phyloP scores from a whole-genome alignment of 306 rosid species.

The Dryas alaskensis region DNA sequence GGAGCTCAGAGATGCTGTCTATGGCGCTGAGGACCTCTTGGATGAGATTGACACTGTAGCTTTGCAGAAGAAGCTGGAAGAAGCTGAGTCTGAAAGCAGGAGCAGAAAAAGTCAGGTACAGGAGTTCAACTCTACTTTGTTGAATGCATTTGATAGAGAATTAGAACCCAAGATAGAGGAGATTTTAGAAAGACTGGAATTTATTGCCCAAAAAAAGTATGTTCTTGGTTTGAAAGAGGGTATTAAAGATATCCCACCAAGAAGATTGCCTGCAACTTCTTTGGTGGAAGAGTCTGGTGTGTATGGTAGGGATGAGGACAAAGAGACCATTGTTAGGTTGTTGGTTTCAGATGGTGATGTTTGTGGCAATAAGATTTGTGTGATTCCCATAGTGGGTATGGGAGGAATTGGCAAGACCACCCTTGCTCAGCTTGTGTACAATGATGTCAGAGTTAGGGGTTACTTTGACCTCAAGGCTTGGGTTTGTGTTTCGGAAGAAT shows the following conservation, averaged over 20 bases:
- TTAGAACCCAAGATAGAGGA: background rate
- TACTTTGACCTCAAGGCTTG: background rate
- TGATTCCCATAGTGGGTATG: background rate
- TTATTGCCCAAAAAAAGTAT: background rate
- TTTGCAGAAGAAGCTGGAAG: background rate
- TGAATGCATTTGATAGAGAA: background rate
- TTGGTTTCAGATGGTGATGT: background rate
- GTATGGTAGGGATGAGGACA: background rate
- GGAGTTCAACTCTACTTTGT: background rate
- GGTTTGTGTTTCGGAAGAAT: background rate
- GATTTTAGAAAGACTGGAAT: background rate
- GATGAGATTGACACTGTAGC: constrained; percentile 4
- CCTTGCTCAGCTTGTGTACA: constrained; percentile 3
- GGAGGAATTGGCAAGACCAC: background rate
- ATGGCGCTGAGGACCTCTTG: constrained; percentile 15
- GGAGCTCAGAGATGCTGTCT: constrained; percentile 17
- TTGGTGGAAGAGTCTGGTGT: background rate
- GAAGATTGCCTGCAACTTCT: background rate
- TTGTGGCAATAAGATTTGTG: background rate
- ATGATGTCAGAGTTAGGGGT: background rate
- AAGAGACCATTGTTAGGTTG: background rate
- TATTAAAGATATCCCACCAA: background rate
- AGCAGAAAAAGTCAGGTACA: background rate
- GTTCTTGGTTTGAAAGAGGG: background rate
- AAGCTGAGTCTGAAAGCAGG: background rate